Conservation (phyloP, 116 monocot genomes). For the Phalaenopsis hybrid region DNA sequence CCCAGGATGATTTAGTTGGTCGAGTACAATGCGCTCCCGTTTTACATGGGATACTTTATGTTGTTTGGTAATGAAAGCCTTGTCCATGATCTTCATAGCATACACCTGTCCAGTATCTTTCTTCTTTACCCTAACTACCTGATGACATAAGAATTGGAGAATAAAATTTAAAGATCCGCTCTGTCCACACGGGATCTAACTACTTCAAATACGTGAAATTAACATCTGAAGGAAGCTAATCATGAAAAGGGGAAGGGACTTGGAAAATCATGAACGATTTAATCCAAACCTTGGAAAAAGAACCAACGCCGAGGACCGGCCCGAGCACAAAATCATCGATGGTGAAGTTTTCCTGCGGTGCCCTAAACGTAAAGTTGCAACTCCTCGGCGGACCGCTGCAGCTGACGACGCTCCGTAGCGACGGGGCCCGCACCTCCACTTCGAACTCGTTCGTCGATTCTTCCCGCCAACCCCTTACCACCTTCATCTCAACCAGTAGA, state of each 20-base stretch:
- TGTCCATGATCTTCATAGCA: slow-evolving; percentile 98
- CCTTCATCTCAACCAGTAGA: slow-evolving; percentile 10
- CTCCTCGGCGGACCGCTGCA: slow-evolving; percentile 8
- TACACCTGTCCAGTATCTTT: slow-evolving; percentile 78
- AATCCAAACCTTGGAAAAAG: slow-evolving; percentile 51
- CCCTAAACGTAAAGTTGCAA: slow-evolving; percentile 42
- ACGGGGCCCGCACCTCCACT: not conserved
- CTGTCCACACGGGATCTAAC: too few relatives aligned
- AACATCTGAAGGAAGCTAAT: not conserved
- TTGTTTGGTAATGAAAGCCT: slow-evolving; percentile 89
- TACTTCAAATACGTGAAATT: too few relatives aligned
- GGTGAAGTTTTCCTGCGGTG: slow-evolving; percentile 66
- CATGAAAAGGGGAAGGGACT: not conserved
- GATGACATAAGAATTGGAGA: slow-evolving; percentile 1
- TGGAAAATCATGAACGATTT: not conserved
- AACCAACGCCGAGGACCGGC: slow-evolving; percentile 45
- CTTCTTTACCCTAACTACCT: slow-evolving; percentile 91
- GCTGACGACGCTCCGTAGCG: slow-evolving; percentile 11
- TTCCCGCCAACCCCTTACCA: slow-evolving; percentile 12
- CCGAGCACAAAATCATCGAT: slow-evolving; percentile 51
- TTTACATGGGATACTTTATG: slow-evolving; percentile 79
- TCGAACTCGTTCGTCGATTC: slow-evolving; percentile 42
- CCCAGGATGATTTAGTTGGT: slow-evolving; percentile 95
- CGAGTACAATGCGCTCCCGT: slow-evolving; percentile 81
- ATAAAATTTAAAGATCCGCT: not conserved